Evolutionary conservation across 768 basidiomycete species (phyloP), one percentile per base, ranked within the genome.

Genomic region (Hericium rajendrae): DNA sequence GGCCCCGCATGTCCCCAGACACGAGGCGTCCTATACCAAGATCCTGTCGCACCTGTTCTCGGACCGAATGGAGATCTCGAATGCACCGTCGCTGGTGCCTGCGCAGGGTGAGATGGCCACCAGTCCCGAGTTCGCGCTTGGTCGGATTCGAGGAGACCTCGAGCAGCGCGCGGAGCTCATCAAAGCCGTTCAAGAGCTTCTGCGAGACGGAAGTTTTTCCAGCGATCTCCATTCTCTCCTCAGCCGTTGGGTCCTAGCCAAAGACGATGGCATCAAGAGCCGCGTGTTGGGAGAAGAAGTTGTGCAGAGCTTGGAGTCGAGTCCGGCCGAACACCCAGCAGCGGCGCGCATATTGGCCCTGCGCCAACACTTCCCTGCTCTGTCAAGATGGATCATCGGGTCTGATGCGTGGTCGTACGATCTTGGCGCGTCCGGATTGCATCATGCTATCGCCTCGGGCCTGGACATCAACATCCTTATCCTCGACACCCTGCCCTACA

Each of bases 401-500:
- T 97, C 94, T 18, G 97, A 99, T 68, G 89, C 91, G 0, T 98
- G 97, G 97, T 88, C 94, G 0, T 92, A 97, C 69, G 97, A 98
- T 71, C 83, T 98, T 43, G 97, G 95, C 43, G 83, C 92, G 2
- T 95, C 93, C 2, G 97, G 95, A 51, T 76, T 99, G 40, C 95
- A 99, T 69, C 97, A 98, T 64, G 85, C 86, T 65, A 88, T 98
- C 55, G 84, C 94, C 18, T 95, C 94, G 6, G 84, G 86, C 18
- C 79, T 94, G 57, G 86, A 98, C 69, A 77, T 98, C 73, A 99
- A 99, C 74, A 82, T 98, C 57, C 88, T 99, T 69, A 84, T 98
- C 62, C 83, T 98, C 66, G 97, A 99, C 71, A 94, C 88, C 6
- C 72, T 86, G 2, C 91, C 97, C 0, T 99, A 97, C 72, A 84